Conservation (phyloP, 441 rosid genomes). For the Euphorbia schlechtendalii region DNA sequence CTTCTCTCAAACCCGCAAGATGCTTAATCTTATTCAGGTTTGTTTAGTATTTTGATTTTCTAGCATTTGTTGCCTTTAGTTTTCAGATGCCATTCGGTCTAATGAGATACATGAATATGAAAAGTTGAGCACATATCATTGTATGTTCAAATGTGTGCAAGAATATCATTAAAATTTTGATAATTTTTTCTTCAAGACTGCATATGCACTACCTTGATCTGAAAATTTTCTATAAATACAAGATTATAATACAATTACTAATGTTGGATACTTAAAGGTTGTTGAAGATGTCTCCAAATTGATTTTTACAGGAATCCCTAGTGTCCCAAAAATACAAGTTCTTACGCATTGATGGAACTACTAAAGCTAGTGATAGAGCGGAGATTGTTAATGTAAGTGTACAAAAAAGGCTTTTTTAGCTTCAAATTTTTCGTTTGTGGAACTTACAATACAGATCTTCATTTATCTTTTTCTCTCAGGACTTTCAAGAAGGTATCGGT, state of each 20-base stretch:
- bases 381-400: slow-evolving; percentile 73
- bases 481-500: slow-evolving; percentile 70
- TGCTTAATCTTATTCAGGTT: slow-evolving; percentile 95
- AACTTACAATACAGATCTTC: slow-evolving; percentile 13
- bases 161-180: neutral
- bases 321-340: slow-evolving; percentile 53
- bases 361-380: slow-evolving; percentile 76
- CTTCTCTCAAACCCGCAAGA: slow-evolving; percentile 96
- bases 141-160: neutral
- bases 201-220: neutral
- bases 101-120: neutral
- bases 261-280: neutral
- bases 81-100: neutral
- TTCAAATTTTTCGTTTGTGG: slow-evolving; percentile 2
- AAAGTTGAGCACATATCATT: neutral
- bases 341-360: slow-evolving; percentile 90
- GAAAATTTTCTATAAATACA: neutral
- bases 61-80: neutral
- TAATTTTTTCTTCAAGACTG: neutral
- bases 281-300: slow-evolving; percentile 8
- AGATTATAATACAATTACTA: neutral
- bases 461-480: slow-evolving; percentile 37
- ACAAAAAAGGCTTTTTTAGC: neutral
- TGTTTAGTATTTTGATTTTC: slow-evolving; percentile 21
- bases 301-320: slow-evolving; percentile 54